phyloP scores from a whole-genome alignment of 2,329 filamentous ascomycete species.

The Xylariaceae sp. region DNA sequence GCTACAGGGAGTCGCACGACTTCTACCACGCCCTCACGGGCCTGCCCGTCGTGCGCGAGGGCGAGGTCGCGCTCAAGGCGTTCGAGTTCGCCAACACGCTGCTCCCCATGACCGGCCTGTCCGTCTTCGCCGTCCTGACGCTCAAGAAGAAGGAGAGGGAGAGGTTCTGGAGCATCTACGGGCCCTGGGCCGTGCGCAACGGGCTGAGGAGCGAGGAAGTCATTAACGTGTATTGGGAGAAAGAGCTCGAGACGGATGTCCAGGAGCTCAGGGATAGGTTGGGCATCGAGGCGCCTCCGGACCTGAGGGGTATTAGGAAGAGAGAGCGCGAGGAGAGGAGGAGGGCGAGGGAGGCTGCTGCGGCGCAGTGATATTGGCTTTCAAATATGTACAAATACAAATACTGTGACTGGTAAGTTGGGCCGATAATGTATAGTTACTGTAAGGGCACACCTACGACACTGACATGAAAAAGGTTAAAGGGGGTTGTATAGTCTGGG shows the following conservation, averaged over 20 bases:
- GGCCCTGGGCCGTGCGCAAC: slow-evolving; percentile 87
- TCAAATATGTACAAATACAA: no score
- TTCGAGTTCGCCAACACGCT: slow-evolving; percentile 96
- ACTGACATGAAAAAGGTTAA: no score
- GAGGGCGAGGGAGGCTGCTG: slow-evolving; percentile 48
- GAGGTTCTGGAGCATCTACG: slow-evolving; percentile 67
- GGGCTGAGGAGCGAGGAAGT: slow-evolving; percentile 71
- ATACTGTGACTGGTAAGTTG: no score
- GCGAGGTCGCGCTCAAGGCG: slow-evolving; percentile 93
- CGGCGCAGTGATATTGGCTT: no score
- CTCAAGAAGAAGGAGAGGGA: slow-evolving; percentile 75
- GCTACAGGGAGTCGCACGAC: slow-evolving; percentile 95
- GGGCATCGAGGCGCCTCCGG: slow-evolving; percentile 82
- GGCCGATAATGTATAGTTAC: no score
- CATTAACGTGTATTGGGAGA: slow-evolving; percentile 98
- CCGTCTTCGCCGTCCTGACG: slow-evolving; percentile 78
- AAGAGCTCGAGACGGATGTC: slow-evolving; percentile 81
- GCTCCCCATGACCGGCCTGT: slow-evolving; percentile 90
- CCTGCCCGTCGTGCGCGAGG: slow-evolving; percentile 85
- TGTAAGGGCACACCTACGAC: no score
- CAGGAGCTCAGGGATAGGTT: slow-evolving; percentile 66
- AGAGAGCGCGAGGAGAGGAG: slow-evolving; percentile 63
- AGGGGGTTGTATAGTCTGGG: no score
- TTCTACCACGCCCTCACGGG: slow-evolving; percentile 96
- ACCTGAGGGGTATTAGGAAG: slow-evolving; percentile 72